Conservation (phyloP, 306 rosid genomes). For the Astragalus membranaceus region DNA sequence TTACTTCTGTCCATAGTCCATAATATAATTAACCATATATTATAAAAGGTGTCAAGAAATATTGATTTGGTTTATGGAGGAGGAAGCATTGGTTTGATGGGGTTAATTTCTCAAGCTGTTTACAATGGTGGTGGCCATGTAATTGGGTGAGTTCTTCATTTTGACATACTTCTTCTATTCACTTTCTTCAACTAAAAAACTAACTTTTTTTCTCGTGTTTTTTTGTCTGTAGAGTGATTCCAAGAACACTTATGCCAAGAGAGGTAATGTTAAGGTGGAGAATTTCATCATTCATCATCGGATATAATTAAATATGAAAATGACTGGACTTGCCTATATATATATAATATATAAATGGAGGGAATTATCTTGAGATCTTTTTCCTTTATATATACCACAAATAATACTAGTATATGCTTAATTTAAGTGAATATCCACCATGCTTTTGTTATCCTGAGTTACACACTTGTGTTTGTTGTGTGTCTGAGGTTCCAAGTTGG, state of each 20-base stretch:
- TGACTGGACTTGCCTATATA: slow-evolving; percentile 25
- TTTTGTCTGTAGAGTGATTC: slow-evolving; percentile 74
- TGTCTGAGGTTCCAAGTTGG: neutral
- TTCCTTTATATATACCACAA: neutral
- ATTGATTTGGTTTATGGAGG: slow-evolving; percentile 98
- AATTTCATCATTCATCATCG: too few relatives aligned
- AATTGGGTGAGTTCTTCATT: slow-evolving; percentile 58
- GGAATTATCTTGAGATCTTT: slow-evolving; percentile 23
- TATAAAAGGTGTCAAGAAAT: slow-evolving; percentile 65
- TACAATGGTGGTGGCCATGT: slow-evolving; percentile 89
- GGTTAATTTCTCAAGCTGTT: slow-evolving; percentile 89
- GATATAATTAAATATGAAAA: slow-evolving; percentile 28
- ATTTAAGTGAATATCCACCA: slow-evolving; percentile 41
- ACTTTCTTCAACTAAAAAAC: neutral
- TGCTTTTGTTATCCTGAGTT: slow-evolving; percentile 54
- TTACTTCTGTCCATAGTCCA: neutral
- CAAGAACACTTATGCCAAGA: slow-evolving; percentile 96
- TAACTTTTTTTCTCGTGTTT: slow-evolving; percentile 38
- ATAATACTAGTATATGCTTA: neutral
- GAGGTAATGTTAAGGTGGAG: slow-evolving; percentile 61
- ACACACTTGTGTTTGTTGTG: slow-evolving; percentile 10
- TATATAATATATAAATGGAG: slow-evolving; percentile 5
- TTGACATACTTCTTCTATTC: neutral
- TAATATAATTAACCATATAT: neutral
- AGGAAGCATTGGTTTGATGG: slow-evolving; percentile 98